Evolutionary conservation across 768 basidiomycete species (phyloP).

Genomic region (Lentinula guzmanii): DNA sequence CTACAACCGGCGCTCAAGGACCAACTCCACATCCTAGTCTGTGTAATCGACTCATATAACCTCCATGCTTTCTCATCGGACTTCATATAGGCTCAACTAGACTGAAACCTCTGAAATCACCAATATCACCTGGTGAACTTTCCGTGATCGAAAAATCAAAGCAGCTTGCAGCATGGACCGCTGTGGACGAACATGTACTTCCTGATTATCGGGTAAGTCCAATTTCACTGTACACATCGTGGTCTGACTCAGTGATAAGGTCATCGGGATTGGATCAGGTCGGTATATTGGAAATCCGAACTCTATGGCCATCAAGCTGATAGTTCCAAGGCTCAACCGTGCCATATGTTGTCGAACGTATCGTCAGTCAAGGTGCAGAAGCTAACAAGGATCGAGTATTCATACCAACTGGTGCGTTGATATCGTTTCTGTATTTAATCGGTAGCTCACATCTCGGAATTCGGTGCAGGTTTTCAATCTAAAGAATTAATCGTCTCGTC

Average conservation of each 20-base stretch:
- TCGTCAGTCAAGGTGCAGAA: slow-evolving; percentile 73
- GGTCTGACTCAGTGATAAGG: slow-evolving; percentile 30
- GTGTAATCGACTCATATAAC: neutral
- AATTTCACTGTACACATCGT: neutral
- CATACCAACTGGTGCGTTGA: slow-evolving; percentile 71
- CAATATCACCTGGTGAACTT: slow-evolving; percentile 6
- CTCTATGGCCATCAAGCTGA: neutral
- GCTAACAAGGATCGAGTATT: slow-evolving; percentile 81
- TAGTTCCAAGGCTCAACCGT: slow-evolving; percentile 74
- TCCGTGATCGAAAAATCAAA: slow-evolving; percentile 72
- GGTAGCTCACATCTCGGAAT: too few species aligned
- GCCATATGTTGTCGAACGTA: slow-evolving; percentile 94
- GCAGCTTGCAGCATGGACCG: slow-evolving; percentile 86
- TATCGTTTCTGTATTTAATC: neutral
- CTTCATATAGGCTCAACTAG: neutral
- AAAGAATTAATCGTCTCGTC: slow-evolving; percentile 88
- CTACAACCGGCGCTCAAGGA: neutral
- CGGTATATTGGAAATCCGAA: neutral
- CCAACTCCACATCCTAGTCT: neutral
- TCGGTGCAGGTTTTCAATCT: slow-evolving; percentile 76
- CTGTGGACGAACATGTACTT: slow-evolving; percentile 85
- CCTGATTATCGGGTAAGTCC: slow-evolving; percentile 73
- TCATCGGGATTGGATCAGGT: slow-evolving; percentile 89
- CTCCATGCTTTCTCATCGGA: neutral
- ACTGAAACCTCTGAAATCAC: slow-evolving; percentile 7